Base-by-base conservation (phyloP, 345 rosid genomes). In the Populus deltoides region DNA sequence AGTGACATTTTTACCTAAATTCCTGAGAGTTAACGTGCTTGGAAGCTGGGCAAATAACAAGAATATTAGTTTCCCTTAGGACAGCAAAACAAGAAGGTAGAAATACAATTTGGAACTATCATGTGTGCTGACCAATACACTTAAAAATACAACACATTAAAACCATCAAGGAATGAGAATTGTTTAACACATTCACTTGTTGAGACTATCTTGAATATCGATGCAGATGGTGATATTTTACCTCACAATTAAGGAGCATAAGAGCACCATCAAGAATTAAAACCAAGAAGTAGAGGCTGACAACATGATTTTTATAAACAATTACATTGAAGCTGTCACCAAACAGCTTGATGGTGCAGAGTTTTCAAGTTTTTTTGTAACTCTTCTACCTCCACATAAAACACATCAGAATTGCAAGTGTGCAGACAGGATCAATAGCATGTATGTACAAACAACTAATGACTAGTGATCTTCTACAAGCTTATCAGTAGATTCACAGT, bases 41-140 rank as follows among this genome's bases (percentile, higher is more conserved):
- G 85, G 88, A 83, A 90, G 79, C 97, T 94, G 90, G 65, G 77
- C 15, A 61, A 68, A 68, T 11, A 77, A 72, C 55, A 47, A 22
- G 20, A 3, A 59, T 16, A 17, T 77, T 78, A 59, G 47, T 29
- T 70, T 70, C 27, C 45, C n/a, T 18, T 6, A 1, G n/a, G n/a
- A 18, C n/a, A 51, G 22, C n/a, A 51, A 51, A 18, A 6, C 17
- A 45, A 45, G 7, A 18, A 18, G 57, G 57, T 51, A 20, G 57
- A 51, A 51, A 51, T 51, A 6, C 57, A 51, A 51, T 6, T 18
- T 51, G n/a, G 6, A 51, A 49, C 20, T 49, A 49, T 49, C 18
- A 49, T 49, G 20, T 6, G 2, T 17, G n/a, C 57, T 18, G 57
- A 18, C 2, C 57, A 51, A 18, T 51, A 51, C 20, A 51, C 22